Percentiles rank a stretch among this genome's conserved stretches.
Evolutionary conservation across 1,139 yeast species (phyloP).

Genomic region (Hanseniaspora sp.): DNA sequence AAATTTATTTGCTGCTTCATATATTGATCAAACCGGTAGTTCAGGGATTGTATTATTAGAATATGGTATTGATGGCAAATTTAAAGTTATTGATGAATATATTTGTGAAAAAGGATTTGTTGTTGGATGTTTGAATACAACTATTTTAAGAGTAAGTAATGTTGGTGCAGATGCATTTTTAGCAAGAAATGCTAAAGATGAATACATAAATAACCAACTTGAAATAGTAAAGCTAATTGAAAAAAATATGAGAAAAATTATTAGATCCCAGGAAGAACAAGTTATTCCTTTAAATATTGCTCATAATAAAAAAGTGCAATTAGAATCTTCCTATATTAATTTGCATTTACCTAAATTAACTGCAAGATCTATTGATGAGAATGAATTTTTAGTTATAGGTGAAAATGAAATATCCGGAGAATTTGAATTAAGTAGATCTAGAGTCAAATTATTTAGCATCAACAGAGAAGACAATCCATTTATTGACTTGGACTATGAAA

Average conservation of each 20-base stretch:
- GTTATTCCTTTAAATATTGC: slow-evolving; percentile 12
- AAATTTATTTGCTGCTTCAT: slow-evolving; percentile 12
- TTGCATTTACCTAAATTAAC: slow-evolving; percentile 49
- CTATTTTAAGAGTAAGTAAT: slow-evolving; percentile 25
- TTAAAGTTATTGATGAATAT: slow-evolving; percentile 47
- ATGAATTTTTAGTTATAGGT: slow-evolving; percentile 68
- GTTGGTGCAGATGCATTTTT: slow-evolving; percentile 15
- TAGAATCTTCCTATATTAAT: slow-evolving; percentile 76
- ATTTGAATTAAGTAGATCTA: slow-evolving; percentile 72
- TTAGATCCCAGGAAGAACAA: slow-evolving; percentile 13
- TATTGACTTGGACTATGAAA: slow-evolving; percentile 28
- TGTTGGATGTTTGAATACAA: slow-evolving; percentile 32
- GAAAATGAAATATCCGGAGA: slow-evolving; percentile 70
- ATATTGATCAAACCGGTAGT: slow-evolving; percentile 3
- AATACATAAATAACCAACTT: not conserved
- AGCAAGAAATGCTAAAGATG: slow-evolving; percentile 12
- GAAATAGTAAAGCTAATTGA: slow-evolving; percentile 2
- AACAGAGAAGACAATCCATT: slow-evolving; percentile 52
- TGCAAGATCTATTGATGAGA: slow-evolving; percentile 19
- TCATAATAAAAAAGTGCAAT: slow-evolving; percentile 37
- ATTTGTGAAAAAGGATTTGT: slow-evolving; percentile 60
- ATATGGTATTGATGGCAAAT: slow-evolving; percentile 5
- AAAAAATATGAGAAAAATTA: slow-evolving; percentile 8
- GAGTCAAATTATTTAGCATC: slow-evolving; percentile 62
- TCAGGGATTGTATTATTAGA: slow-evolving; percentile 10